These are phyloP conservation scores for Globisporangium heterothallicum DNA, from an alignment of 352 stramenopile species.

Conservation along the genomic window DNA sequence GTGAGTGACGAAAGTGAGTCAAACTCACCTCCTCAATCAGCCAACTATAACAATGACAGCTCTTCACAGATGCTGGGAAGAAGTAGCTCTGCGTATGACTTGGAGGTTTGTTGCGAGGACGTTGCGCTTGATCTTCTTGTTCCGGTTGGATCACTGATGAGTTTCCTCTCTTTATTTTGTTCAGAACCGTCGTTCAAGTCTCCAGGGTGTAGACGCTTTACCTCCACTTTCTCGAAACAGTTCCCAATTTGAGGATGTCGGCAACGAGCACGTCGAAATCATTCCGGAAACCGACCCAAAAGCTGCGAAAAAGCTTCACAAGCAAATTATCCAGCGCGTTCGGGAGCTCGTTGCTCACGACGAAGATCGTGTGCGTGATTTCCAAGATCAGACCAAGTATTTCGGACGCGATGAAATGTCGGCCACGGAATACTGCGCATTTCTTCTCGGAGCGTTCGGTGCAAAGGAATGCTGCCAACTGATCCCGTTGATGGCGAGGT, in stretches of 20 bases:
- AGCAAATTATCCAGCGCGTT: constrained; percentile 61
- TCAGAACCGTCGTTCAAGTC: constrained; percentile 3
- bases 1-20: constrained; percentile 1
- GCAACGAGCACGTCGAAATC: constrained; percentile 49
- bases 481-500: constrained; percentile 63
- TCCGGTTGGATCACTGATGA: not conserved
- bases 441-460: constrained; percentile 61
- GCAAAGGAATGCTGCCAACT: constrained; percentile 65
- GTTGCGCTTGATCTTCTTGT: not conserved
- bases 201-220: constrained; percentile 4
- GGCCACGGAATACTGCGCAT: constrained; percentile 73
- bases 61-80: not conserved
- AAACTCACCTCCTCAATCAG: not conserved
- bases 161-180: not conserved
- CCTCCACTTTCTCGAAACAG: constrained; percentile 12
- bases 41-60: not conserved
- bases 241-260: constrained; percentile 37
- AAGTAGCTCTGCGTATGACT: constrained; percentile 3
- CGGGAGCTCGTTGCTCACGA: constrained; percentile 54
- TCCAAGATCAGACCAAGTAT: constrained; percentile 75
- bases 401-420: constrained; percentile 65
- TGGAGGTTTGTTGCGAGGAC: constrained; percentile 3
- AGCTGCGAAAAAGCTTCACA: constrained; percentile 68
- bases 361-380: constrained; percentile 71
- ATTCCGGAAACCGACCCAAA: constrained; percentile 46